A percentile compares a stretch with the other conserved stretches of the same genome.
Conservation (phyloP, 129 eudicot species). For the Flaveria robusta region DNA sequence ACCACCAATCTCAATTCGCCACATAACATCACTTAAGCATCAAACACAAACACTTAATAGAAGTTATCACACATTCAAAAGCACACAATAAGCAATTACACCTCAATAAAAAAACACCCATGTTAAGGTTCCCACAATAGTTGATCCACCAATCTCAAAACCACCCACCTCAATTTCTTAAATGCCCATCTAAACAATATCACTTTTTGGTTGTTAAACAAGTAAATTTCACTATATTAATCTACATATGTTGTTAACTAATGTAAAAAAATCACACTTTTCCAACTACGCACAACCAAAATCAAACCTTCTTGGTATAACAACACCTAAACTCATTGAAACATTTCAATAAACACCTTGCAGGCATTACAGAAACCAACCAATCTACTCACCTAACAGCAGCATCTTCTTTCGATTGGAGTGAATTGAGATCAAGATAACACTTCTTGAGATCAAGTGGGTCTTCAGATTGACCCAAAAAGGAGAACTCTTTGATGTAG, state of each 20-base stretch:
- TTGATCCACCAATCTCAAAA: background rate
- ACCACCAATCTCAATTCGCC: constrained; percentile 6
- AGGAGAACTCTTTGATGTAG: constrained; percentile 72
- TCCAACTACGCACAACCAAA: constrained; percentile 3
- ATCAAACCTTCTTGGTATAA: background rate
- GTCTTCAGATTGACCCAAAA: constrained; percentile 74
- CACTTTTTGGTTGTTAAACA: background rate
- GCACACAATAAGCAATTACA: background rate
- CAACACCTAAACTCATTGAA: background rate
- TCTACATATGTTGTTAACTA: background rate
- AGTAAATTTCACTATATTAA: background rate
- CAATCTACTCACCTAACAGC: constrained; percentile 57
- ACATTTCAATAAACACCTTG: constrained; percentile 18
- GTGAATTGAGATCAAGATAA: constrained; percentile 69
- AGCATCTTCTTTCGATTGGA: constrained; percentile 76
- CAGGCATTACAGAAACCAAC: background rate
- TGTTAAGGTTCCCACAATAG: background rate
- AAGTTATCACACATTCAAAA: background rate
- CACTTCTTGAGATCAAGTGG: constrained; percentile 73
- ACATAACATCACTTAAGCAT: constrained; percentile 6
- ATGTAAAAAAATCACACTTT: background rate
- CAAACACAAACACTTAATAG: background rate
- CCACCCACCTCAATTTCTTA: background rate
- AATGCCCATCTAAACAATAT: background rate
- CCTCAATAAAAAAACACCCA: background rate